A percentile compares a stretch with the other conserved stretches of the same genome.
Evolutionary conservation across 2,329 filamentous ascomycete species (phyloP).

Genomic region (Aspergillus amoenus): DNA sequence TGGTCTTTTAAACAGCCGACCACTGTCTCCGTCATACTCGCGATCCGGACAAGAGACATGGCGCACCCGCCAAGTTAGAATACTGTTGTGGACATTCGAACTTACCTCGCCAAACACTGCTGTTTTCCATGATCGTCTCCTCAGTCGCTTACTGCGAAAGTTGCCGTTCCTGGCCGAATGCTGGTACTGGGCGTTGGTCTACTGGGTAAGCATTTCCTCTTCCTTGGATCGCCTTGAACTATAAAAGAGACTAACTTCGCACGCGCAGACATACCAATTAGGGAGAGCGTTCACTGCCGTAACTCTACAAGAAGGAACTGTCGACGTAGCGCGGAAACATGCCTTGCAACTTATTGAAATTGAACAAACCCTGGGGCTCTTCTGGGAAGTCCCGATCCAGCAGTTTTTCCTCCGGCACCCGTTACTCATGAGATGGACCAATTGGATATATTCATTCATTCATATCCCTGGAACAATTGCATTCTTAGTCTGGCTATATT

Average conservation of each 20-base stretch:
- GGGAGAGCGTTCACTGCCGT: constrained; percentile 71
- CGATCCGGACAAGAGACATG: constrained; percentile 48
- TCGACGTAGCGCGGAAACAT: constrained; percentile 67
- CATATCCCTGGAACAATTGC: constrained; percentile 75
- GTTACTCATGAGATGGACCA: constrained; percentile 65
- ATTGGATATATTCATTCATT: constrained; percentile 73
- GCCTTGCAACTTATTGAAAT: constrained; percentile 66
- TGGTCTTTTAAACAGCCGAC: constrained; percentile 31
- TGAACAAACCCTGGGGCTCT: constrained; percentile 65
- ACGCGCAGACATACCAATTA: constrained; percentile 66
- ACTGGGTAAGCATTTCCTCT: constrained; percentile 60
- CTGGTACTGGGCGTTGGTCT: constrained; percentile 76
- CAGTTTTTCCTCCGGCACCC: constrained; percentile 55
- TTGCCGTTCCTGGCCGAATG: constrained; percentile 72
- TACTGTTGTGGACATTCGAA: constrained; percentile 48
- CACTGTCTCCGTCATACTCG: constrained; percentile 41
- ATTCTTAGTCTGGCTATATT: constrained; percentile 67
- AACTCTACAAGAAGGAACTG: constrained; percentile 66
- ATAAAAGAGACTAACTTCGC: constrained; percentile 8
- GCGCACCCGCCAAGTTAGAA: constrained; percentile 49
- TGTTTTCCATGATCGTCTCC: constrained; percentile 58
- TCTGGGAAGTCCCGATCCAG: constrained; percentile 65
- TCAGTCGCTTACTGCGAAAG: constrained; percentile 64
- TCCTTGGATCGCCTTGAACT: background rate
- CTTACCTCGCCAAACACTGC: constrained; percentile 62